Conservation (phyloP, 129 eudicot genomes). For the Ambrosia trifida region DNA sequence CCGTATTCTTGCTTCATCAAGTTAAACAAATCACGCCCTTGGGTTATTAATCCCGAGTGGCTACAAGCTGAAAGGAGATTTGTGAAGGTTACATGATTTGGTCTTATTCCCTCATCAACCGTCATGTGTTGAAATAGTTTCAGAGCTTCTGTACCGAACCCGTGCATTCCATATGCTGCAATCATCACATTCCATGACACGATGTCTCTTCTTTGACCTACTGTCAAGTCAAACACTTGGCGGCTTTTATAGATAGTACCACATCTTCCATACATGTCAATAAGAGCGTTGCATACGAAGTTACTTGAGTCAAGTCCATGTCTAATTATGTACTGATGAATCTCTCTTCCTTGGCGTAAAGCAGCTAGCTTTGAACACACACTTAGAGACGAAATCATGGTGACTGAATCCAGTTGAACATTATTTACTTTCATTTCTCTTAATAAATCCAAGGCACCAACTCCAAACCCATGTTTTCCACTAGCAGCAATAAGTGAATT, state of each 20-base stretch:
- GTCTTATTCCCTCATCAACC: slow-evolving; percentile 26
- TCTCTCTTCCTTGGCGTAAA: slow-evolving; percentile 42
- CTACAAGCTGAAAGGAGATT: slow-evolving; percentile 47
- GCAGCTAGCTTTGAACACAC: slow-evolving; percentile 49
- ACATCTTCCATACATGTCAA: slow-evolving; percentile 44
- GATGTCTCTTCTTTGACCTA: slow-evolving; percentile 31
- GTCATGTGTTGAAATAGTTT: slow-evolving; percentile 32
- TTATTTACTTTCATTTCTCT: slow-evolving; percentile 33
- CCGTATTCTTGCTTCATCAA: slow-evolving; percentile 35
- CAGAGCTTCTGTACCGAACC: slow-evolving; percentile 33
- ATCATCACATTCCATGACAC: slow-evolving; percentile 46
- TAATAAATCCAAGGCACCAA: slow-evolving; percentile 45
- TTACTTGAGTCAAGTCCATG: slow-evolving; percentile 39
- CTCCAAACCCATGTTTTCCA: slow-evolving; percentile 45
- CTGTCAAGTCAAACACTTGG: slow-evolving; percentile 28
- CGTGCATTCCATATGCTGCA: slow-evolving; percentile 46
- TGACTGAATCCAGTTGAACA: slow-evolving; percentile 43
- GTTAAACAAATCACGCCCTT: slow-evolving; percentile 22
- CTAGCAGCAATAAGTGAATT: slow-evolving; percentile 47
- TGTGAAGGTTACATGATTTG: slow-evolving; percentile 40
- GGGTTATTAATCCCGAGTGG: slow-evolving; percentile 39
- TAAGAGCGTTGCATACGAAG: slow-evolving; percentile 42
- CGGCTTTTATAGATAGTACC: slow-evolving; percentile 32
- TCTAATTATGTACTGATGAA: slow-evolving; percentile 40
- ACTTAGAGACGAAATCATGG: slow-evolving; percentile 41